A percentile compares a stretch with the other conserved stretches of the same genome.
phyloP scores from a whole-genome alignment of 768 basidiomycete species.

The Collybia sp. region DNA sequence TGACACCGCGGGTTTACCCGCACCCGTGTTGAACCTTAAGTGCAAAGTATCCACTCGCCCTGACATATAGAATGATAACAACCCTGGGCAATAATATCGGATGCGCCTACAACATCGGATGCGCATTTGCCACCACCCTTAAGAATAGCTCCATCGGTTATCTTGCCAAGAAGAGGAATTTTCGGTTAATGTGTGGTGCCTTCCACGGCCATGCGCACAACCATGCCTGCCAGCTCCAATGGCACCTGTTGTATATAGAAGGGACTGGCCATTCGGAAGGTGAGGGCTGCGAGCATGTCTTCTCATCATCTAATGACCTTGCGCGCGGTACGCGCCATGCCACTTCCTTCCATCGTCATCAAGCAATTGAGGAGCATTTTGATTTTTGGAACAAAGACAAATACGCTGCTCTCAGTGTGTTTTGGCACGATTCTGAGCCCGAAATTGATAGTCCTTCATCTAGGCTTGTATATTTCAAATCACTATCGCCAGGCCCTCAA shows the following conservation, averaged over 20 bases:
- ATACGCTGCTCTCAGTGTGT: slow-evolving; percentile 15
- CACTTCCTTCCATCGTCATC: slow-evolving; percentile 14
- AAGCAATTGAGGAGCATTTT: slow-evolving; percentile 11
- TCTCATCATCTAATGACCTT: slow-evolving; percentile 14
- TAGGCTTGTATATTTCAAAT: slow-evolving; percentile 12
- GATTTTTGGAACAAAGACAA: slow-evolving; percentile 10
- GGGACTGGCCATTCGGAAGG: slow-evolving; percentile 14
- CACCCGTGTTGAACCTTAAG: too few relatives aligned
- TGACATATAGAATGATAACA: slow-evolving; percentile 5
- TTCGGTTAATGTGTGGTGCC: slow-evolving; percentile 7
- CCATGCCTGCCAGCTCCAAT: slow-evolving; percentile 11
- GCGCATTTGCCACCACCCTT: slow-evolving; percentile 18
- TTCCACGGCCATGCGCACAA: slow-evolving; percentile 16
- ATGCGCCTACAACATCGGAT: slow-evolving; percentile 20
- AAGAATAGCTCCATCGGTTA: slow-evolving; percentile 9
- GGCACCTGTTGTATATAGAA: slow-evolving; percentile 11
- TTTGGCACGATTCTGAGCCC: not conserved
- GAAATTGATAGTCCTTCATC: not conserved
- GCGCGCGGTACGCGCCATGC: slow-evolving; percentile 11
- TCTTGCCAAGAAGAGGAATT: slow-evolving; percentile 4
- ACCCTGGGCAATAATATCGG: slow-evolving; percentile 3
- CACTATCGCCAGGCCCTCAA: slow-evolving; percentile 22
- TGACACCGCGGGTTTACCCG: too few relatives aligned
- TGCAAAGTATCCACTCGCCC: slow-evolving; percentile 12
- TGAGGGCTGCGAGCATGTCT: too few relatives aligned